These are phyloP conservation scores for Petunia axillaris DNA, from an alignment of 257 asterid species.

Conservation along the genomic window DNA sequence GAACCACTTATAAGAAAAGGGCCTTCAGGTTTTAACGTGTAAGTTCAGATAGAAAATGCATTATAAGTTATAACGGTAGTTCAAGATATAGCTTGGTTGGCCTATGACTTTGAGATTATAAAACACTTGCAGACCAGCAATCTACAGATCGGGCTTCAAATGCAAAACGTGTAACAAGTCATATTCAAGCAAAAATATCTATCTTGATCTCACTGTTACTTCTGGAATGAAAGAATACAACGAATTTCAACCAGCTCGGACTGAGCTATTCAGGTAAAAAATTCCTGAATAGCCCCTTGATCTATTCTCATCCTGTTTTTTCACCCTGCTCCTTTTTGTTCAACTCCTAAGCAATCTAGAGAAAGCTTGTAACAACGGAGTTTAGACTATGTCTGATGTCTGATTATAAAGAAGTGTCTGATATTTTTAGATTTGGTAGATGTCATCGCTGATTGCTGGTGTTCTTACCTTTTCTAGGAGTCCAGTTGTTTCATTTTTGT, in stretches of 20 bases:
- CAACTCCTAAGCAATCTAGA: not conserved
- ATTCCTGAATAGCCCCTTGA: not conserved
- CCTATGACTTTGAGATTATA: constrained; percentile 21
- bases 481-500: constrained; percentile 86
- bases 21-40: constrained; percentile 93
- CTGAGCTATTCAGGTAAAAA: constrained; percentile 87
- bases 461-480: constrained; percentile 58
- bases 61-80: not conserved
- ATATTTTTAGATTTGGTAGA: not conserved
- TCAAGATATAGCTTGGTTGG: not conserved
- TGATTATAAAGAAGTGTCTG: too few relatives aligned
- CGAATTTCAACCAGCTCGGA: constrained; percentile 75
- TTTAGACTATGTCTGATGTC: not conserved
- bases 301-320: not conserved
- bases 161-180: constrained; percentile 82
- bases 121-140: constrained; percentile 70
- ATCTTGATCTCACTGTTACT: constrained; percentile 92
- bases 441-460: constrained; percentile 32
- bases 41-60: constrained; percentile 38
- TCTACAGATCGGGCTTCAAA: constrained; percentile 89
- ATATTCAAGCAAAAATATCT: constrained; percentile 83
- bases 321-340: not conserved
- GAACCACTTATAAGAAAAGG: constrained; percentile 89
- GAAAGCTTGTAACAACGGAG: not conserved
- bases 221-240: constrained; percentile 81